Evolutionary conservation across 2,329 filamentous ascomycete genomes (phyloP).

Genomic region (Cordyceps militaris): DNA sequence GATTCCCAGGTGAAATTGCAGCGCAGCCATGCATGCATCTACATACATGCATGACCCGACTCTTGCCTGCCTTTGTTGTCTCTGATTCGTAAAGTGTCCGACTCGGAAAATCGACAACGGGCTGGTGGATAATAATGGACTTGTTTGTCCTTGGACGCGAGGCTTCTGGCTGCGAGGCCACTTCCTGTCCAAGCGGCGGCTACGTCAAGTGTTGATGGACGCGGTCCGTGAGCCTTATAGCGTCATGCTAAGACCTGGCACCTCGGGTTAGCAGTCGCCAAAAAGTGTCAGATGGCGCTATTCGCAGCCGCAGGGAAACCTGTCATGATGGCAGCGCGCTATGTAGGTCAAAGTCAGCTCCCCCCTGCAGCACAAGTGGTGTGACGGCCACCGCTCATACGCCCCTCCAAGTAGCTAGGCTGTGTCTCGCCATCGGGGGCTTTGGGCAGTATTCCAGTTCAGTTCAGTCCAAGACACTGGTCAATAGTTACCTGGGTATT

Average conservation of each 20-base stretch:
- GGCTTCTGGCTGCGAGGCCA: not conserved
- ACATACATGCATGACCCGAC: too few relatives aligned
- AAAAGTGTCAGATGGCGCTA: conserved; percentile 12
- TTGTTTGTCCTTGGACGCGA: too few relatives aligned
- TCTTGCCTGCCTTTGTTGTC: too few relatives aligned
- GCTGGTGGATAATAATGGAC: too few relatives aligned
- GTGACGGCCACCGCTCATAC: too few relatives aligned
- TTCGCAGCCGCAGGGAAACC: not conserved
- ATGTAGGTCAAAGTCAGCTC: not conserved
- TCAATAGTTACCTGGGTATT: too few relatives aligned
- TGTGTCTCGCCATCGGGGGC: not conserved
- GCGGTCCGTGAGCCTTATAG: conserved; percentile 9
- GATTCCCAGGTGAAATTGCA: too few relatives aligned
- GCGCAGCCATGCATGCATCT: too few relatives aligned
- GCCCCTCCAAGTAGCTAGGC: not conserved
- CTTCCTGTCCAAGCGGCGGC: conserved; percentile 1
- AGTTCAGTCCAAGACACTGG: not conserved
- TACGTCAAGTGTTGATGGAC: not conserved
- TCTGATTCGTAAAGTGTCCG: too few relatives aligned
- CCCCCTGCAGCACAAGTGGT: not conserved
- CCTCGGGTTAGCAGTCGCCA: not conserved
- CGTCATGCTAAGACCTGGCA: not conserved
- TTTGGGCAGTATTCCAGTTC: not conserved
- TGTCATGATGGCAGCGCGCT: not conserved
- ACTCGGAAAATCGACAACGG: too few relatives aligned